Base-by-base conservation (phyloP, 257 asterid species). In the Ophiorrhiza pumila region DNA sequence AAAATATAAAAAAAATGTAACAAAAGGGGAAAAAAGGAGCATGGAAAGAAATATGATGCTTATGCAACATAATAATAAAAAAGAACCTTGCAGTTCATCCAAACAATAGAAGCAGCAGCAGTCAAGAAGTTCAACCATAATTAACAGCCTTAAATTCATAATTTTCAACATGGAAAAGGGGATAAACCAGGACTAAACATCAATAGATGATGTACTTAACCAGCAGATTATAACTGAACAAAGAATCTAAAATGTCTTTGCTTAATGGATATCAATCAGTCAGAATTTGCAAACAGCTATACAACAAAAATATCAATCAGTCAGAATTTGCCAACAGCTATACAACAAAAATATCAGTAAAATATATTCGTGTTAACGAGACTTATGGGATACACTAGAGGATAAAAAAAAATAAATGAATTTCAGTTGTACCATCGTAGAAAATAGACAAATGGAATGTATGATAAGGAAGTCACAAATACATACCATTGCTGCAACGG, bases 401-500 rank as follows among this genome's bases (percentile, higher is more conserved):
- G 7, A 65, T 45, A 73, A 75, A 78, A 80, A 69, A 56, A 78
- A 71, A 74, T 63, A 46, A 65, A 72, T 37, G 52, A 27, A 63
- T 83, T 73, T 67, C 78, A 71, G 69, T 72, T 61, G 76, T 71
- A 71, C 74, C 80, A 64, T 74, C 80, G 85, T 77, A 76, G 64
- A 83, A 80, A 49, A 83, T 73, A 81, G 47, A 55, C 82, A 81
- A 85, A 57, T 76, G 58, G 76, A 73, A 37, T 72, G 77, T 77
- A 84, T 80, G 80, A 65, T 78, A 74, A 82, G 81, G 81, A 87
- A 82, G 82, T 79, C 74, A 74, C 84, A 84, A n/a, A 77, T 64
- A 87, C 97, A 83, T 95, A 95, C 99, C 99, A 81, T 87, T 89
- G 80, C 98, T 95, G 93, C 99, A 95, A 71, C 95, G 90, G 68